These are phyloP conservation scores for Colletotrichum sp. DNA, from an alignment of 2,329 filamentous ascomycete genomes.

Conservation along the genomic window DNA sequence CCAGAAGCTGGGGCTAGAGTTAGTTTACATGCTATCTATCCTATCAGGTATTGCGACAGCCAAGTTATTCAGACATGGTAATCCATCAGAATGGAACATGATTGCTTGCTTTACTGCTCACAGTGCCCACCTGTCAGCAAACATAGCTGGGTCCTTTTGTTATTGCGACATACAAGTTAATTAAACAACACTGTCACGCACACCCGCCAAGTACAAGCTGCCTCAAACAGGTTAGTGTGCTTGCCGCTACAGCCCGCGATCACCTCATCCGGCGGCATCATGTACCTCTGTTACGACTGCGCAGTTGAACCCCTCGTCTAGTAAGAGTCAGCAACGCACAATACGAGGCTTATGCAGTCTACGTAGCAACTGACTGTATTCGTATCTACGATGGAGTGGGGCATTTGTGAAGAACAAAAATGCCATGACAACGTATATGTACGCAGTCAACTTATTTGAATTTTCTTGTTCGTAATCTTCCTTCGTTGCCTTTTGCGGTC, in stretches of 20 bases:
- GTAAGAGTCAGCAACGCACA: background rate
- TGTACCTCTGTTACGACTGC: background rate
- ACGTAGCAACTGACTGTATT: background rate
- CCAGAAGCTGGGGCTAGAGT: background rate
- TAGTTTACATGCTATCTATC: background rate
- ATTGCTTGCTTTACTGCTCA: background rate
- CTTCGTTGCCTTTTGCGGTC: background rate
- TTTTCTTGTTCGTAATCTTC: background rate
- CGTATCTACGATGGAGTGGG: background rate
- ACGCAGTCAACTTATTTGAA: background rate
- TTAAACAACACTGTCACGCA: background rate
- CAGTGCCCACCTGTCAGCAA: background rate
- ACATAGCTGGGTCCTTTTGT: background rate
- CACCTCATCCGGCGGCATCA: background rate
- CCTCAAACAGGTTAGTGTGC: background rate
- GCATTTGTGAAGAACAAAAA: background rate
- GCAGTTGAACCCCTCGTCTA: background rate
- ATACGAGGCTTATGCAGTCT: background rate
- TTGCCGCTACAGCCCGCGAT: background rate
- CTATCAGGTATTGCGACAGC: background rate
- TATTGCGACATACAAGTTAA: background rate
- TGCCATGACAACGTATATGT: background rate
- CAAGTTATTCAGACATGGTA: background rate
- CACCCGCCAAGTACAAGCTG: background rate
- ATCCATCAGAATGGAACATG: background rate